Percentiles rank a stretch among this genome's conserved stretches.
Conservation (phyloP, 1,284 basidiomycete genomes). For the Tausonia pullulans region DNA sequence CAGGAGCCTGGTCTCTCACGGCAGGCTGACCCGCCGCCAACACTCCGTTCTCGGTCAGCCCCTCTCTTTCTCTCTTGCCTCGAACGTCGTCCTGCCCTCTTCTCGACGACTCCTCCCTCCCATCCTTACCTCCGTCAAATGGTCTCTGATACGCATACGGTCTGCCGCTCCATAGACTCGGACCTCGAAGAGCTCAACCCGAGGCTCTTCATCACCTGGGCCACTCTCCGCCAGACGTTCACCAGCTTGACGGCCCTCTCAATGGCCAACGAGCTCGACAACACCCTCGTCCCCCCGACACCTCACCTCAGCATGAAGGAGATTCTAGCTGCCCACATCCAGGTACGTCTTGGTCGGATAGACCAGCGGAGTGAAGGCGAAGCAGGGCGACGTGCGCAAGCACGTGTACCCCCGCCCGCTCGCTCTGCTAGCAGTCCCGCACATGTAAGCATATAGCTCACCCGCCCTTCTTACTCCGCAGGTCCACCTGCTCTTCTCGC, state of each 20-base stretch:
- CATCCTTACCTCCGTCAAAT: background rate
- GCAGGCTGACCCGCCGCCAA: background rate
- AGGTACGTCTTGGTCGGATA: background rate
- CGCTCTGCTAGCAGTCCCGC: too few species aligned
- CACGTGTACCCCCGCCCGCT: too few species aligned
- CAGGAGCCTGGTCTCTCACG: too few species aligned
- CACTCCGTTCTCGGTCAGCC: background rate
- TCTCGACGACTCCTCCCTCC: background rate
- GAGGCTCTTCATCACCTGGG: background rate
- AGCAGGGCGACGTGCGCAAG: too few species aligned
- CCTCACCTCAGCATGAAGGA: constrained; percentile 7
- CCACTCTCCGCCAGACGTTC: background rate
- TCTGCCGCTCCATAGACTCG: background rate
- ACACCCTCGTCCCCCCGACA: background rate
- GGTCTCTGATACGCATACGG: background rate
- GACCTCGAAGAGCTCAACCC: too few species aligned
- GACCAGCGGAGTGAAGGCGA: too few species aligned
- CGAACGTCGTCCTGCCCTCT: constrained; percentile 2
- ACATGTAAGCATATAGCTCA: too few species aligned
- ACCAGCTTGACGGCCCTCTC: background rate
- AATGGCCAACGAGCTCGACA: background rate
- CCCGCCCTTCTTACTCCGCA: too few species aligned
- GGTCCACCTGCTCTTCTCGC: constrained; percentile 13
- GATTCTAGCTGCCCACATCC: constrained; percentile 14
- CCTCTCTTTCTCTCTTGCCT: background rate